Conservation (phyloP, 768 basidiomycete genomes). For the Auriscalpium microsporum region DNA sequence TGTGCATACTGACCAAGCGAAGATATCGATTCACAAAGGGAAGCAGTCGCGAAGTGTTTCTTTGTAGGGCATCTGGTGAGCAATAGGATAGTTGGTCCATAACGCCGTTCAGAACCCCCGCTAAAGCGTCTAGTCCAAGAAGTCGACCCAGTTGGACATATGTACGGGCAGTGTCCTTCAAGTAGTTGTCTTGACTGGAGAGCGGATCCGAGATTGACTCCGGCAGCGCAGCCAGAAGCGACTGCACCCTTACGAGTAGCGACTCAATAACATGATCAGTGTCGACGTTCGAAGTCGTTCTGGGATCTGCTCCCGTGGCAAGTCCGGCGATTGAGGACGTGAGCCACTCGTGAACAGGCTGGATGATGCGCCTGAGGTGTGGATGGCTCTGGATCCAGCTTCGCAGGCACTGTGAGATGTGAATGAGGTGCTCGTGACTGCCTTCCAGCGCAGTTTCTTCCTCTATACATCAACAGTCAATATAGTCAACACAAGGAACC, state of each 20-base stretch:
- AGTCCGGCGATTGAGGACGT: not conserved
- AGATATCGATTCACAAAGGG: constrained; percentile 72
- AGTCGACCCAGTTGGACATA: constrained; percentile 38
- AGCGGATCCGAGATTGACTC: constrained; percentile 17
- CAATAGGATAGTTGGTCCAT: constrained; percentile 32
- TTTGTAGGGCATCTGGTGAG: constrained; percentile 25
- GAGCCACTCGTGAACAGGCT: constrained; percentile 26
- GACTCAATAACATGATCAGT: constrained; percentile 46
- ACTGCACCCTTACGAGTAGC: constrained; percentile 60
- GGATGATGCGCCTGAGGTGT: constrained; percentile 23
- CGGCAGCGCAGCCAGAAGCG: constrained; percentile 37
- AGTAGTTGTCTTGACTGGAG: constrained; percentile 38
- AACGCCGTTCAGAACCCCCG: constrained; percentile 31
- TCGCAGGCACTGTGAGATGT: not conserved
- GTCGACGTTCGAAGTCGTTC: constrained; percentile 10
- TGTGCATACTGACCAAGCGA: constrained; percentile 44
- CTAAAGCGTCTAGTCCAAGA: constrained; percentile 39
- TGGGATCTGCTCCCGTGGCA: no score
- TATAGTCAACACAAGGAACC: not conserved
- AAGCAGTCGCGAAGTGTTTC: constrained; percentile 37
- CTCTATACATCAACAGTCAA: not conserved
- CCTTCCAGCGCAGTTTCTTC: constrained; percentile 1
- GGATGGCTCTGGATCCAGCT: constrained; percentile 15
- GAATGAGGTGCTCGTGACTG: constrained; percentile 2
- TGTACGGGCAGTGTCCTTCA: constrained; percentile 38